Base-by-base conservation (phyloP, 1,284 basidiomycete species). In the Austroboletus novae-zelandiae region DNA sequence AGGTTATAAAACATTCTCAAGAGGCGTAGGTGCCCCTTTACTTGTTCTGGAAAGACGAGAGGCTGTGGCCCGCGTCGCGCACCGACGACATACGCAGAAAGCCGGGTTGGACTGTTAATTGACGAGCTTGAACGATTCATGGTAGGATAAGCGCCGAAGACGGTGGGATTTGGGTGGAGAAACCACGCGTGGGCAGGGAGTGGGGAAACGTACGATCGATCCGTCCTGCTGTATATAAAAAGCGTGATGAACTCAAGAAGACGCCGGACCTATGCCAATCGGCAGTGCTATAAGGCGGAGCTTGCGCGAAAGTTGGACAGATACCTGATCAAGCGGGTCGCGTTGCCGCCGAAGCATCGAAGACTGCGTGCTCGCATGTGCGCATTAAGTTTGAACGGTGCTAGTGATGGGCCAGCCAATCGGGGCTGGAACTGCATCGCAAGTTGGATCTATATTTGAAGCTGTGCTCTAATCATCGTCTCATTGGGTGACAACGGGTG, bases 11-110 rank as follows among this genome's bases (percentile, higher is more conserved):
- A 70, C 23, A 49, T 47, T 18, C 56, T 54, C 18, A 66, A 63
- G 29, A 66, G 66, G 20, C 64, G 63, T 15, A 66, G 56, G 41
- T 70, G 66, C 3, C 65, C 64, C 39, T 56, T 61, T 1, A 70
- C 56, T 7, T 66, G 58, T 34, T 51, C 46, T 9, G 51, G 35
- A 9, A 56, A 55, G 15, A 69, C 64, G 1, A 66, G 61, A 3
- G 64, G 62, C 5, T 50, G 50, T 7, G 49, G 14, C 17, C 46
- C 17, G 30, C 23, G 48, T 9, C 56, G 58, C 17, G 48, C 42
- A 3, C 62, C 67, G 10, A 66, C 48, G 17, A 46, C 31, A 50
- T 57, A 68, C 10, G 18, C 11, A 3, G 53, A 25, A 15, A 31
- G 8, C 4, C n/a, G 25, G 10, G 47, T 17, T n/a, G 47, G 11